These are phyloP conservation scores for Leccinum pachyderme DNA, from an alignment of 1,284 basidiomycete genomes.

Conservation along the genomic window DNA sequence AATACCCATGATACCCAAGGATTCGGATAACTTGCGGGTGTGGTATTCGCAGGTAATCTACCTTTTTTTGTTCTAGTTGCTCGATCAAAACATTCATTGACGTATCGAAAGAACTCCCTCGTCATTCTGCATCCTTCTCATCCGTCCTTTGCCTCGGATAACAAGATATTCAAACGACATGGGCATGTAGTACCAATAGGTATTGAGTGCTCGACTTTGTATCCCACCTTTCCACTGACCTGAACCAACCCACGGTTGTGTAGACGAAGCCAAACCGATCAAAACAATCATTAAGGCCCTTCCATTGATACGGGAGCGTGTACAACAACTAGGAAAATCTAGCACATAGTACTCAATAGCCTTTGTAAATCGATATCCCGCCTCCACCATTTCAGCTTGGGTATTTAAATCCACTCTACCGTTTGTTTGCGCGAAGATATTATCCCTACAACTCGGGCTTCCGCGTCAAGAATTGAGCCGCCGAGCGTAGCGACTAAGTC, in stretches of 20 bases:
- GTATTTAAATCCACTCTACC: slow-evolving; percentile 31
- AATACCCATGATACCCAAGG: slow-evolving; percentile 53
- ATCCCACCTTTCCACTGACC: background rate
- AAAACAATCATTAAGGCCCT: slow-evolving; percentile 60
- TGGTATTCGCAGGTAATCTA: slow-evolving; percentile 64
- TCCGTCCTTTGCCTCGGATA: slow-evolving; percentile 45
- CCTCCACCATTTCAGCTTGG: slow-evolving; percentile 6
- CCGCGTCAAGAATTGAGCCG: slow-evolving; percentile 39
- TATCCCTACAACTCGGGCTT: slow-evolving; percentile 48
- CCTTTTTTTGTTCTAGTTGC: background rate
- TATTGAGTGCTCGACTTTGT: slow-evolving; percentile 27
- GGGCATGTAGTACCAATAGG: slow-evolving; percentile 59
- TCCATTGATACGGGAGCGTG: slow-evolving; percentile 56
- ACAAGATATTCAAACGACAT: slow-evolving; percentile 57
- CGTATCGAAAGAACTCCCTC: slow-evolving; percentile 54
- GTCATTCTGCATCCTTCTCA: slow-evolving; percentile 63
- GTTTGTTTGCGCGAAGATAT: slow-evolving; percentile 38
- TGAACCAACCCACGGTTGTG: slow-evolving; percentile 2
- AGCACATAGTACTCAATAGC: slow-evolving; percentile 11
- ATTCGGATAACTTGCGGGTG: slow-evolving; percentile 46
- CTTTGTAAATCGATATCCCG: slow-evolving; percentile 4
- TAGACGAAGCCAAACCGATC: slow-evolving; percentile 62
- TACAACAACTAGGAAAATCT: slow-evolving; percentile 33
- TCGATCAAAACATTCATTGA: slow-evolving; percentile 4
- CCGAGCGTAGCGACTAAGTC: slow-evolving; percentile 55